These are phyloP conservation scores for Sideroxylon spinosum DNA, from an alignment of 179 eudicot genomes.

Conservation along the genomic window DNA sequence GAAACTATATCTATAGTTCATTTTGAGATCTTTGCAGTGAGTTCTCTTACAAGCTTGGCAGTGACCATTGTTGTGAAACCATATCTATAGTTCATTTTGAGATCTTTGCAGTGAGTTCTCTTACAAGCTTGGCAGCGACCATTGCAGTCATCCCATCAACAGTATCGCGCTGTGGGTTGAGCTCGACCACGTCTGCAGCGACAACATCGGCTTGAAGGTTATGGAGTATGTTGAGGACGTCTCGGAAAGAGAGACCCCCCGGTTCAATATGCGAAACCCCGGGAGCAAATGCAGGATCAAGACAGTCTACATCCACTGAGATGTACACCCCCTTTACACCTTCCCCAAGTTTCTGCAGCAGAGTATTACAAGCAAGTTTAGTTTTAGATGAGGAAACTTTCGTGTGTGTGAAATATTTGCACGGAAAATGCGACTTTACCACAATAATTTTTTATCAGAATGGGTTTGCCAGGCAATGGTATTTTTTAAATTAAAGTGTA, in stretches of 20 bases:
- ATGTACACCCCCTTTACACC: constrained; percentile 93
- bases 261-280: constrained; percentile 97
- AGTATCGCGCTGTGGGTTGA: constrained; percentile 94
- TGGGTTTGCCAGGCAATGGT: too few relatives aligned
- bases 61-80: constrained; percentile 69
- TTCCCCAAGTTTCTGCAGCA: constrained; percentile 82
- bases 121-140: constrained; percentile 94
- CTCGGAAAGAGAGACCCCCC: constrained; percentile 93
- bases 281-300: constrained; percentile 96
- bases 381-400: constrained; percentile 2
- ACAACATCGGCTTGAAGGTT: constrained; percentile 83
- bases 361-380: not conserved
- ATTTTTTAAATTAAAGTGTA: too few relatives aligned
- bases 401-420: not conserved
- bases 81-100: constrained; percentile 42
- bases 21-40: constrained; percentile 81
- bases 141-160: constrained; percentile 99
- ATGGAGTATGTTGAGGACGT: constrained; percentile 85
- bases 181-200: constrained; percentile 94
- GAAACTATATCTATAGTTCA: constrained; percentile 19
- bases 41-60: constrained; percentile 85
- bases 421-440: too few relatives aligned
- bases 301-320: constrained; percentile 86
- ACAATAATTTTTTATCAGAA: too few relatives aligned
- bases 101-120: constrained; percentile 85